Evolutionary conservation across 495 filamentous ascomycete genomes (phyloP).

Genomic region (Penicillium pulvis): DNA sequence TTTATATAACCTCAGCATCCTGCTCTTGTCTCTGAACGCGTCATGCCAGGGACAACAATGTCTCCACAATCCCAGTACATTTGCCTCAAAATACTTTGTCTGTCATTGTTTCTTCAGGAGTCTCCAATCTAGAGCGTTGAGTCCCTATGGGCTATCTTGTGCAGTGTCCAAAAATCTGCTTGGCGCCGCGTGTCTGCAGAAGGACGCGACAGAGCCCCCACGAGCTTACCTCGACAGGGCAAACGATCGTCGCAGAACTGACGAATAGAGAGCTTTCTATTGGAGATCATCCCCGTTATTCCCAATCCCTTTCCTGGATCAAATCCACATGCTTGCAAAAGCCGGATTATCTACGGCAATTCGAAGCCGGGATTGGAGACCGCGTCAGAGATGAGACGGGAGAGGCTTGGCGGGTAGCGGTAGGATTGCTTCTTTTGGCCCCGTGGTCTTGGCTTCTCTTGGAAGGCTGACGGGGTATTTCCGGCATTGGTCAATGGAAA

Average conservation of each 20-base stretch:
- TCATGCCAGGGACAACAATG: not conserved
- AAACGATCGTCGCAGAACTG: slow-evolving; percentile 14
- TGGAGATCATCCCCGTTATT: not conserved
- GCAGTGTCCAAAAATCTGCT: slow-evolving; percentile 2
- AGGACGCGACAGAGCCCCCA: slow-evolving; percentile 13
- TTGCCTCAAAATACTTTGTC: not conserved
- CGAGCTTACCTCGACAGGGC: slow-evolving; percentile 24
- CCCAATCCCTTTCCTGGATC: not conserved
- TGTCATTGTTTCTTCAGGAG: not conserved
- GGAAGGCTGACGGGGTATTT: no score
- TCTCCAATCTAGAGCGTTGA: not conserved
- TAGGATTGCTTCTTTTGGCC: not conserved
- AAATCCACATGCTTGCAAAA: not conserved
- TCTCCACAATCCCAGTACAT: not conserved
- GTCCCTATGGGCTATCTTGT: not conserved
- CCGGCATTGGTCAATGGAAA: no score
- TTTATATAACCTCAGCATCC: not conserved
- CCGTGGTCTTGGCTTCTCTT: not conserved
- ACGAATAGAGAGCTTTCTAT: slow-evolving; percentile 13
- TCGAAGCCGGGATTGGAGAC: not conserved
- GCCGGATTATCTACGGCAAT: slow-evolving; percentile 5
- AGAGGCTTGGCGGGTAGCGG: slow-evolving; percentile 1
- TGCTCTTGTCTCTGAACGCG: not conserved
- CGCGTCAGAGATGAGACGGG: slow-evolving; percentile 1
- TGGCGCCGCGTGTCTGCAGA: slow-evolving; percentile 23